Percentiles rank a stretch among this genome's conserved stretches.
These are phyloP conservation scores for Whalleya microplaca DNA, from an alignment of 2,329 filamentous ascomycete species.

Conservation along the genomic window DNA sequence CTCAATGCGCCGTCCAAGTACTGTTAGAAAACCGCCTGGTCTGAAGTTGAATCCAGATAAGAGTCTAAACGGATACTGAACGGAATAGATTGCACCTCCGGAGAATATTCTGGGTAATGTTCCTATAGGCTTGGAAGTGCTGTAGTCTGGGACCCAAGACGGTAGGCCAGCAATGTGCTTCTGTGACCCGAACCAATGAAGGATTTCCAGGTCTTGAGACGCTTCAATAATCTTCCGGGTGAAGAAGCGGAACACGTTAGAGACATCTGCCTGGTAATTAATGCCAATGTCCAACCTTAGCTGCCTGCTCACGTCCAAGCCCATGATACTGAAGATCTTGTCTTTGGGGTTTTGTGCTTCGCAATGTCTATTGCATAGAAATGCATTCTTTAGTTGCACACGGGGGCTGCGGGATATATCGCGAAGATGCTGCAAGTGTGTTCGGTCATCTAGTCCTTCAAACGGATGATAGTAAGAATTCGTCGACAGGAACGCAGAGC, in stretches of 20 bases:
- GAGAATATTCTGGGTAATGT: slow-evolving; percentile 13
- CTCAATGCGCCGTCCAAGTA: slow-evolving; percentile 9
- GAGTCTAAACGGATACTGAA: slow-evolving; percentile 12
- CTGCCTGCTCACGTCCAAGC: not conserved
- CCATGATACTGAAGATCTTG: slow-evolving; percentile 7
- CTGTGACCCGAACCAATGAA: slow-evolving; percentile 15
- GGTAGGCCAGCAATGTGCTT: slow-evolving; percentile 8
- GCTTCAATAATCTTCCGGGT: slow-evolving; percentile 8
- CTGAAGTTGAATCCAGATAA: slow-evolving; percentile 7
- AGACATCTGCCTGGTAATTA: slow-evolving; percentile 1
- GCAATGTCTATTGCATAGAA: slow-evolving; percentile 13
- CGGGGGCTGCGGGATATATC: not conserved
- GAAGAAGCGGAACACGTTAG: slow-evolving; percentile 7
- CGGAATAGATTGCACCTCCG: slow-evolving; percentile 9
- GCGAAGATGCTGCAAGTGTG: slow-evolving; percentile 12
- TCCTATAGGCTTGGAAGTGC: slow-evolving; percentile 9
- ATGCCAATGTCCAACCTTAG: slow-evolving; percentile 4
- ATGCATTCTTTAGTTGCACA: slow-evolving; percentile 1
- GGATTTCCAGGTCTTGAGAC: slow-evolving; percentile 5
- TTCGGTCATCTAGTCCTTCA: slow-evolving; percentile 7
- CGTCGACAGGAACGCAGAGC: slow-evolving; percentile 5
- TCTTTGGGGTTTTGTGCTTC: slow-evolving; percentile 10
- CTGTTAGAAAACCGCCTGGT: not conserved
- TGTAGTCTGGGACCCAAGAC: slow-evolving; percentile 23
- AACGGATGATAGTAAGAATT: slow-evolving; percentile 17